Evolutionary conservation across 1,139 yeast genomes (phyloP).

Genomic region (Entelexis sorbosivorans): DNA sequence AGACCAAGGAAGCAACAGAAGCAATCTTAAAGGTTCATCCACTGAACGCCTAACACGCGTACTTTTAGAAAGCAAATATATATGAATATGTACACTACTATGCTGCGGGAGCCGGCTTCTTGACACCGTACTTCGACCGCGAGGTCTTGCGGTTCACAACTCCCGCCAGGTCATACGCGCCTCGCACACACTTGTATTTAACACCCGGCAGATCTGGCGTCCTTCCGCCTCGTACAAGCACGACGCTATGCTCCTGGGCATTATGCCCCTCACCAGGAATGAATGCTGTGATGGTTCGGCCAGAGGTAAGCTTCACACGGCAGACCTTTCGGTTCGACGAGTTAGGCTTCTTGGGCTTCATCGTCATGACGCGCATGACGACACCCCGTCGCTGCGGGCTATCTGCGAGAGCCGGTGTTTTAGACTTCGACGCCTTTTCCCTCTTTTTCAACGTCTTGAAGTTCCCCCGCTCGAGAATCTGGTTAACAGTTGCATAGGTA

Average conservation of each 20-base stretch:
- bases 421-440: conserved; percentile 37
- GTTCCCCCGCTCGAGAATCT: conserved; percentile 30
- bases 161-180: conserved; percentile 86
- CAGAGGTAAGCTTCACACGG: conserved; percentile 85
- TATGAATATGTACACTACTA: conserved; percentile 12
- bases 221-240: conserved; percentile 92
- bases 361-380: conserved; percentile 84
- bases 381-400: conserved; percentile 88
- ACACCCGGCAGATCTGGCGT: conserved; percentile 98
- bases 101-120: conserved; percentile 51
- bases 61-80: neutral
- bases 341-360: conserved; percentile 96
- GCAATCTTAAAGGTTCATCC: neutral
- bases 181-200: conserved; percentile 86
- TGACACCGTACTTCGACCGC: conserved; percentile 88
- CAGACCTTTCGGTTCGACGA: conserved; percentile 96
- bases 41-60: neutral
- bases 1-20: neutral
- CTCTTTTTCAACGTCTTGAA: conserved; percentile 32
- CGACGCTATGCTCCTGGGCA: conserved; percentile 96
- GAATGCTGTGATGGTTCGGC: conserved; percentile 79
- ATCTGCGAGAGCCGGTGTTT: conserved; percentile 70
- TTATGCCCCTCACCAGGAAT: conserved; percentile 99
- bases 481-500: conserved; percentile 33
- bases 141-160: conserved; percentile 87